A percentile compares a stretch with the other conserved stretches of the same genome.
phyloP scores from a whole-genome alignment of 805 yeast genomes.

The Lachancea meyersii region DNA sequence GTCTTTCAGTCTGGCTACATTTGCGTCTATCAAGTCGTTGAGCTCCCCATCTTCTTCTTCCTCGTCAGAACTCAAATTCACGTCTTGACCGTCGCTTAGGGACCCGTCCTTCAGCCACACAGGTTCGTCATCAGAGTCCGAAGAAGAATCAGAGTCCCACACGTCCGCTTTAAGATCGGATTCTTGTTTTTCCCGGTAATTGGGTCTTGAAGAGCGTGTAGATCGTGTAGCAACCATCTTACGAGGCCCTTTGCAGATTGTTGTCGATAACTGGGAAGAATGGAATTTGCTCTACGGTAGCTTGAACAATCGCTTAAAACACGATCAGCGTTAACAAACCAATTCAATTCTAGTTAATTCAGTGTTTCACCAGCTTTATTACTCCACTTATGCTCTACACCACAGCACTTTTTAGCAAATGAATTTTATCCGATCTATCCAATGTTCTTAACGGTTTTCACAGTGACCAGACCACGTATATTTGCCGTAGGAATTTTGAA shows the following conservation, averaged over 20 bases:
- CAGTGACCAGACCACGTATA: no score
- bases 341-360: no score
- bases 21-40: conserved; percentile 13
- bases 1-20: not conserved
- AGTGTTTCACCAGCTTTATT: no score
- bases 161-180: conserved; percentile 24
- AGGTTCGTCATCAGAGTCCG: conserved; percentile 12
- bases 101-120: conserved; percentile 26
- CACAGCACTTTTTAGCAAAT: no score
- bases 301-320: no score
- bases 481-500: not conserved
- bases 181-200: conserved; percentile 29
- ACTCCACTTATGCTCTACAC: no score
- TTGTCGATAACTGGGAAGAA: no score
- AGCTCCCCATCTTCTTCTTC: conserved; percentile 18
- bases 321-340: no score
- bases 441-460: no score
- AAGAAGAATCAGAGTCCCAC: conserved; percentile 12
- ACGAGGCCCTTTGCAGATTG: no score
- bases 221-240: conserved; percentile 1
- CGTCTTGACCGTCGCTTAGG: conserved; percentile 10
- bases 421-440: no score
- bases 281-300: no score
- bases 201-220: not conserved
- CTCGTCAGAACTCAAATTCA: conserved; percentile 1